Evolutionary conservation across 78 protist species (phyloP).

Genomic region (Guillardia theta): DNA sequence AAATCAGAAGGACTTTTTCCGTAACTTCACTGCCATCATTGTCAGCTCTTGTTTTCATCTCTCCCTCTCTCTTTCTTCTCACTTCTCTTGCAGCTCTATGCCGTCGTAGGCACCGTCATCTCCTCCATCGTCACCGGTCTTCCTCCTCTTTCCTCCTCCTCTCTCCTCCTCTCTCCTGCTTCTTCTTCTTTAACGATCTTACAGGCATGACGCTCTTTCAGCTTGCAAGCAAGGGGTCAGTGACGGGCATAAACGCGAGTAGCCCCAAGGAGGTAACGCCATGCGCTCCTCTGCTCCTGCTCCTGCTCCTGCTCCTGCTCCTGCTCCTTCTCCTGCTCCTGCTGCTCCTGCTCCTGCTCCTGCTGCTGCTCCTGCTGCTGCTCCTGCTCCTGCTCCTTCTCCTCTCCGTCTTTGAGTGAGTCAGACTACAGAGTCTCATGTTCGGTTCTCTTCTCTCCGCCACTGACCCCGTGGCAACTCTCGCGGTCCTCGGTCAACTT

Average conservation of each 20-base stretch:
- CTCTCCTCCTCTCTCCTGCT: no score
- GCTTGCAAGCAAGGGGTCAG: not conserved
- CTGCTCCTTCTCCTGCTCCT: not conserved
- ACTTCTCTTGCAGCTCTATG: no score
- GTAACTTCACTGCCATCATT: constrained; percentile 4
- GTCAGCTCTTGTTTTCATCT: no score
- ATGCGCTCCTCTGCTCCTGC: not conserved
- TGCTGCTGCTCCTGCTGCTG: not conserved
- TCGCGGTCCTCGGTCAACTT: constrained; percentile 53
- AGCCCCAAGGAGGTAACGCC: not conserved
- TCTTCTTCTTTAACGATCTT: no score
- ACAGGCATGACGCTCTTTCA: not conserved
- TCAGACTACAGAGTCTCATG: not conserved
- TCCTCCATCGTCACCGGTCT: not conserved
- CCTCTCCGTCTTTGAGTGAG: not conserved
- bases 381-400: not conserved
- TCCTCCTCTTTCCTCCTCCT: no score
- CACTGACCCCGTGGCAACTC: constrained; percentile 60
- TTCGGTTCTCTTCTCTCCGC: not conserved
- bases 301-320: not conserved
- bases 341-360: not conserved
- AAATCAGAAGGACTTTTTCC: not conserved
- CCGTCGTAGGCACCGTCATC: not conserved
- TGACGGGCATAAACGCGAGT: not conserved
- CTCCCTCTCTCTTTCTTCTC: no score